phyloP scores from a whole-genome alignment of 371 early-diverging fungal genomes.

The Mucor plumbeus region DNA sequence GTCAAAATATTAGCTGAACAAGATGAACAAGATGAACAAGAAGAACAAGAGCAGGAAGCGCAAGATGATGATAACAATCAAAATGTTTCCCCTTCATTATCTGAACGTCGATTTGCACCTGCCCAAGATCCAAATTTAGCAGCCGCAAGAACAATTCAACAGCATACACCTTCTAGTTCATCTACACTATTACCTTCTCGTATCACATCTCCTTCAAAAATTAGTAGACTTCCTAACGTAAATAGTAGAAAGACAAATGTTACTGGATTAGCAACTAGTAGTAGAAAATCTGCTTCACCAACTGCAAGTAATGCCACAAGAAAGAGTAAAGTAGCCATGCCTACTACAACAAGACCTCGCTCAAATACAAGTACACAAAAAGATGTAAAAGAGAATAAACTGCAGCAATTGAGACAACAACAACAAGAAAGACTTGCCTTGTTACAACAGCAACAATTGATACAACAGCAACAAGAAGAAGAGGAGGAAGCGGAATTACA shows the following conservation, averaged over 20 bases:
- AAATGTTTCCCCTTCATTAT: constrained; percentile 2
- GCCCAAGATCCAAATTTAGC: constrained; percentile 33
- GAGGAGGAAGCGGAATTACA: constrained; percentile 25
- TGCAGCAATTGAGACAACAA: constrained; percentile 29
- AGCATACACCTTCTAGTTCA: constrained; percentile 30
- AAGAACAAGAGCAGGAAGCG: not conserved
- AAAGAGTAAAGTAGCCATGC: constrained; percentile 14
- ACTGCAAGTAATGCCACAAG: constrained; percentile 5
- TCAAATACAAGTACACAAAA: constrained; percentile 13
- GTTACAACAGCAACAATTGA: constrained; percentile 14
- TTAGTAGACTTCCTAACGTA: constrained; percentile 27
- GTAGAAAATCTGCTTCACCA: constrained; percentile 23
- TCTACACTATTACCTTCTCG: constrained; percentile 41
- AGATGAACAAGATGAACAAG: not conserved
- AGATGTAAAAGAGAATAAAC: constrained; percentile 30
- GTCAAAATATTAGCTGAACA: constrained; percentile 47
- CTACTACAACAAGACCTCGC: constrained; percentile 7
- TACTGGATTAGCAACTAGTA: constrained; percentile 1
- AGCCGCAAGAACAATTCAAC: constrained; percentile 26
- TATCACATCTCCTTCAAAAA: constrained; percentile 31
- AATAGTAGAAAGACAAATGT: constrained; percentile 11
- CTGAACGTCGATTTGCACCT: constrained; percentile 33
- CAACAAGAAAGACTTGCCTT: constrained; percentile 25
- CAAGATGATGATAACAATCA: not conserved
- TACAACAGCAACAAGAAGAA: constrained; percentile 14